These are phyloP conservation scores for Septoria petroselini DNA, from an alignment of 2,329 filamentous ascomycete species.

Conservation along the genomic window DNA sequence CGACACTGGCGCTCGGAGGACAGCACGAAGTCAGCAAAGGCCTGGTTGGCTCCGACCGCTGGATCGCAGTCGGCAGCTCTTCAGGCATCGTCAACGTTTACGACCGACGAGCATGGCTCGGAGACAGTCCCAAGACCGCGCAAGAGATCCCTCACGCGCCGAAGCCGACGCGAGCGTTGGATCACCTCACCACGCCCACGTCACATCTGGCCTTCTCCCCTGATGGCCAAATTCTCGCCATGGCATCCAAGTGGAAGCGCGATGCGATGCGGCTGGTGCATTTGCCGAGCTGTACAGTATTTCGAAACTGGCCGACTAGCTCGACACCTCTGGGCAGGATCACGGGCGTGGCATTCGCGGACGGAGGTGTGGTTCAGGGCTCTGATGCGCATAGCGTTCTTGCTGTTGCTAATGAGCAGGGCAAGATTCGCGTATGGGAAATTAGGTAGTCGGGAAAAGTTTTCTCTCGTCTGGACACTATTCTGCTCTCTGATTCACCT, in stretches of 20 bases:
- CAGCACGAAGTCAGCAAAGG: slow-evolving; percentile 53
- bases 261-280: slow-evolving; percentile 86
- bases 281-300: slow-evolving; percentile 87
- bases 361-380: slow-evolving; percentile 36
- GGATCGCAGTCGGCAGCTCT: slow-evolving; percentile 82
- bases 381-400: slow-evolving; percentile 54
- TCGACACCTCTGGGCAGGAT: slow-evolving; percentile 85
- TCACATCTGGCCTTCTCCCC: slow-evolving; percentile 77
- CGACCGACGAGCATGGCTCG: slow-evolving; percentile 65
- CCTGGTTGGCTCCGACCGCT: slow-evolving; percentile 72
- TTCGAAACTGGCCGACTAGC: slow-evolving; percentile 93
- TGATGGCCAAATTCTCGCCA: slow-evolving; percentile 84
- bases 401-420: slow-evolving; percentile 83
- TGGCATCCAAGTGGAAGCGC: slow-evolving; percentile 82
- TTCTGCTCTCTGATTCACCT: no score
- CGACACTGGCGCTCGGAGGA: slow-evolving; percentile 75
- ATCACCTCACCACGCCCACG: slow-evolving; percentile 83
- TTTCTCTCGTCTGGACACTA: no score
- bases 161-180: slow-evolving; percentile 68
- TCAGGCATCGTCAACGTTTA: slow-evolving; percentile 93
- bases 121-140: slow-evolving; percentile 17
- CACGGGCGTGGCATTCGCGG: slow-evolving; percentile 54
- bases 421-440: slow-evolving; percentile 89
- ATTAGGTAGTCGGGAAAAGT: slow-evolving; percentile 50
- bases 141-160: slow-evolving; percentile 60